These are phyloP conservation scores for Astragalus membranaceus DNA, from an alignment of 306 rosid species.

Conservation along the genomic window DNA sequence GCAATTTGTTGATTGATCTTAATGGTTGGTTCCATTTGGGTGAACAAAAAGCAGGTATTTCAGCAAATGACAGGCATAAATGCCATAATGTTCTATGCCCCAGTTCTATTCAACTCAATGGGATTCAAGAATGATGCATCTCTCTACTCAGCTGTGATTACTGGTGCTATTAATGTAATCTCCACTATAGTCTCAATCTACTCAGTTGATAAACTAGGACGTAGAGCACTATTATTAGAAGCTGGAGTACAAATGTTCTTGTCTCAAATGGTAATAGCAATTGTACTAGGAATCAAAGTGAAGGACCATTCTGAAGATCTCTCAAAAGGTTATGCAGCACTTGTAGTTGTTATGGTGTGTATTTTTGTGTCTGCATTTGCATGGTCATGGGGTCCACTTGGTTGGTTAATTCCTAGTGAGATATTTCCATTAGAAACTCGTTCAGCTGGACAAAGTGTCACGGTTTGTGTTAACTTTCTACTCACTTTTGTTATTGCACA, in stretches of 20 bases:
- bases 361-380: conserved; percentile 67
- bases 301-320: conserved; percentile 35
- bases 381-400: conserved; percentile 95
- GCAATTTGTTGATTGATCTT: no score
- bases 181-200: conserved; percentile 67
- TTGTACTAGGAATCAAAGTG: conserved; percentile 53
- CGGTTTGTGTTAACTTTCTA: conserved; percentile 62
- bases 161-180: conserved; percentile 64
- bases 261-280: conserved; percentile 56
- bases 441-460: conserved; percentile 75
- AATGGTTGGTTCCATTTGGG: background rate
- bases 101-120: conserved; percentile 61
- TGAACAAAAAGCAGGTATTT: conserved; percentile 41
- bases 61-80: conserved; percentile 85
- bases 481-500: conserved; percentile 78
- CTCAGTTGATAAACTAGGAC: conserved; percentile 64
- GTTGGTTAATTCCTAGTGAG: conserved; percentile 84
- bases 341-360: conserved; percentile 68
- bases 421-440: conserved; percentile 79
- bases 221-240: conserved; percentile 53
- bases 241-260: conserved; percentile 78
- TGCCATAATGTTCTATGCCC: conserved; percentile 91
- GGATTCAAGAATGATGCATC: conserved; percentile 69
- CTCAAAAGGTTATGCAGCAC: conserved; percentile 28
- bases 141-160: conserved; percentile 69